Evolutionary conservation across 495 filamentous ascomycete genomes (phyloP), one percentile per base, ranked within the genome.

Genomic region (Achaetomiella virescens): DNA sequence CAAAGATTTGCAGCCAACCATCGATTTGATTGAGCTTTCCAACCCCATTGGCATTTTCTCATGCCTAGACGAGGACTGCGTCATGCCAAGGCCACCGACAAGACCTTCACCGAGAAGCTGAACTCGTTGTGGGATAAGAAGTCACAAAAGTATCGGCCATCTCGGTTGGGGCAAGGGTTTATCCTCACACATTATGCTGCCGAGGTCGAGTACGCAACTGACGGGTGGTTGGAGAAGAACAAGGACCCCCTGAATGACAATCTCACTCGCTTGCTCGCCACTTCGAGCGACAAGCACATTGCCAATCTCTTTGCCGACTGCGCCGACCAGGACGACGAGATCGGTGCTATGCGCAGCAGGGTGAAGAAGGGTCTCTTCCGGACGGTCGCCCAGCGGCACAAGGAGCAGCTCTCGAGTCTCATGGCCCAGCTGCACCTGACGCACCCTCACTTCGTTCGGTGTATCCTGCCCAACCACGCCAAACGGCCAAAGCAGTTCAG

Each of bases 31-130:
- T 46, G 95, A 99, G 67, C 68, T 97, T 29, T 81, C 91, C 6
- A 99, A 97, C 57, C 95, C 95, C 0, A 97, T 99, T 51, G 95
- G 95, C 71, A 95, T 99, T 46, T 99, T 99, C 66, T 97, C 93
- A 0, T 99, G 95, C 68, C 76, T 99, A 7, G 95, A 99, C 63
- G 95, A 99, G 72, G 95, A 99, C 69, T 91, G 84, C 48, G 95
- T 99, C 27, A 99, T 99, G 95, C 95, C 12, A 99, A 97, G 66
- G 95, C 95, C 8, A 97, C 90, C 7, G 95, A 99, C 66, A 95
- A 88, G 66, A 86, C 87, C 11, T 99, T 99, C 61, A 96, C 92
- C 0, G 95, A 99, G 63, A 99, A 99, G 71, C 80, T 99, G 10
- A 89, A 99, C 69, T 88, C 86, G 2, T 79, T 97, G 21, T 99